Evolutionary conservation across 139 green algal species (phyloP).

Genomic region (Micromonas pusilla): DNA sequence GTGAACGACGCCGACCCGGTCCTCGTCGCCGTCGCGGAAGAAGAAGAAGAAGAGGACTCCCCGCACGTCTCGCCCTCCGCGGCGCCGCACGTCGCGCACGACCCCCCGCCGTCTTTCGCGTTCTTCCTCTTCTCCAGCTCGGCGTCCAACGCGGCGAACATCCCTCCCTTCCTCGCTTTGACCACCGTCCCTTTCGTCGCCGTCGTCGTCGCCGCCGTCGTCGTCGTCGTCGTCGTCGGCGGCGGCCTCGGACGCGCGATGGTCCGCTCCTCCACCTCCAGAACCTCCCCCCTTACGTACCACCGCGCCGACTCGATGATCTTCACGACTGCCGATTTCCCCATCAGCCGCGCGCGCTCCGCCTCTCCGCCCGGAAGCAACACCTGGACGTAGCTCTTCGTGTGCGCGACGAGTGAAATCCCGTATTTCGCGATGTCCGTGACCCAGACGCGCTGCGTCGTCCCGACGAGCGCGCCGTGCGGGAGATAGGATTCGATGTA

Average conservation of each 20-base stretch:
- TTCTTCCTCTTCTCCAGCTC: not conserved
- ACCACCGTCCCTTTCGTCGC: too few species aligned
- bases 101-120: not conserved
- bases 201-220: too few species aligned
- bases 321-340: slow-evolving; percentile 52
- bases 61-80: not conserved
- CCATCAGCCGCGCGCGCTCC: slow-evolving; percentile 52
- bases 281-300: slow-evolving; percentile 55
- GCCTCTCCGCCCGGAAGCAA: slow-evolving; percentile 44
- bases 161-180: too few species aligned
- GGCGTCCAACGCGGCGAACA: too few species aligned
- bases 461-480: slow-evolving; percentile 59
- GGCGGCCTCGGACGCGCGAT: not conserved
- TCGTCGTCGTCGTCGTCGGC: too few species aligned
- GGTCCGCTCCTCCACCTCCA: slow-evolving; percentile 30
- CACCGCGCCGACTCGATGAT: slow-evolving; percentile 55
- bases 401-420: slow-evolving; percentile 58
- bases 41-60: too few species aligned
- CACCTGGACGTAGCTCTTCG: slow-evolving; percentile 75
- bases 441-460: slow-evolving; percentile 58
- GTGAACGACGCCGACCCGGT: too few species aligned
- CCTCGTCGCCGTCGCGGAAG: too few species aligned
- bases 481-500: slow-evolving; percentile 60
- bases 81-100: not conserved
- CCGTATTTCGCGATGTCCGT: slow-evolving; percentile 56